These are phyloP conservation scores for Trametes gibbosa DNA, from an alignment of 768 basidiomycete genomes.

Conservation along the genomic window DNA sequence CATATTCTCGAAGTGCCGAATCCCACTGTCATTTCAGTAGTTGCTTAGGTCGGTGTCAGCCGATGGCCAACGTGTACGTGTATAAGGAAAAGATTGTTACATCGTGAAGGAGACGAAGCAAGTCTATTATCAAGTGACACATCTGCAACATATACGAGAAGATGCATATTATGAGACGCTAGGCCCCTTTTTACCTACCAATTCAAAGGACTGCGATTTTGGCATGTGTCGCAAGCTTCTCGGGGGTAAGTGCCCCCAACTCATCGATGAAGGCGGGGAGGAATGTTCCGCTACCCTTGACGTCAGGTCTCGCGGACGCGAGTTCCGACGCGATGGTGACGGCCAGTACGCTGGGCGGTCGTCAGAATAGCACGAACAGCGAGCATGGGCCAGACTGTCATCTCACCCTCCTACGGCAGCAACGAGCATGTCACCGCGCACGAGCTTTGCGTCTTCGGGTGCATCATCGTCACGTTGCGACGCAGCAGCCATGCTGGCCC, in stretches of 20 bases:
- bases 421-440: constrained; percentile 74
- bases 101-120: background rate
- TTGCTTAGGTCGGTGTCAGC: background rate
- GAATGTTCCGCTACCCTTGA: constrained; percentile 64
- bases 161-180: background rate
- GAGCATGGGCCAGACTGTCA: background rate
- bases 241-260: constrained; percentile 43
- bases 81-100: too few relatives aligned
- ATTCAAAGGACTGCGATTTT: constrained; percentile 25
- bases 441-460: constrained; percentile 43
- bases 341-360: constrained; percentile 44
- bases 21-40: constrained; percentile 17
- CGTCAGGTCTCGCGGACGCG: constrained; percentile 50
- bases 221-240: constrained; percentile 30
- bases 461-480: constrained; percentile 20
- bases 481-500: constrained; percentile 46
- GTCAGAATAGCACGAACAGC: background rate
- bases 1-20: constrained; percentile 43
- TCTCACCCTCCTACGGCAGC: constrained; percentile 77
- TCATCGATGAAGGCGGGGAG: constrained; percentile 65
- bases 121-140: background rate
- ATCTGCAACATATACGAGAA: background rate
- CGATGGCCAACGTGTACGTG: background rate
- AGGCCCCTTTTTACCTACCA: too few relatives aligned
- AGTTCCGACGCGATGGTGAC: constrained; percentile 60